These are phyloP conservation scores for Bonia amplexicaulis DNA, from an alignment of 176 grass and related monocot genomes.

Conservation along the genomic window DNA sequence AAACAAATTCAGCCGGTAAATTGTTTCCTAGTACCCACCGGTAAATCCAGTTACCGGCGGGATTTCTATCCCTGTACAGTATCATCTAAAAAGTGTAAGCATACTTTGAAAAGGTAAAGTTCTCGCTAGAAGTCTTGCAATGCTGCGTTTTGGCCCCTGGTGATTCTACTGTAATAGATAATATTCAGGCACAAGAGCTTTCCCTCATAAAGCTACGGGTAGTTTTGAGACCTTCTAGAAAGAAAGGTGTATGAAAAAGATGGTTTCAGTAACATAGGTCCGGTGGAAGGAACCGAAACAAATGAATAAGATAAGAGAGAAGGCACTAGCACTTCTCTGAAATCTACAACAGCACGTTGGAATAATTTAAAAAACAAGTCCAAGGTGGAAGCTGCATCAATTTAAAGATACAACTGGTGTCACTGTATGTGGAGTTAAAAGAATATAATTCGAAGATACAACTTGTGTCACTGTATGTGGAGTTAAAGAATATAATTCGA, in stretches of 20 bases:
- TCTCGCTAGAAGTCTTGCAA: not conserved
- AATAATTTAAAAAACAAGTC: conserved; percentile 13
- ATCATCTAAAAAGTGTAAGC: not conserved
- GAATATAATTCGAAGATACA: not conserved
- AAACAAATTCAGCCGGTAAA: too few species aligned
- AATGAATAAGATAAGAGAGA: not conserved
- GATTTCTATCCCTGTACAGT: too few species aligned
- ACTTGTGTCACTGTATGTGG: not conserved
- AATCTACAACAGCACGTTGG: not conserved
- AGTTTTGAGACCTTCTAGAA: not conserved
- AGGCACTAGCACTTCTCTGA: not conserved
- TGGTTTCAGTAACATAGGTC: not conserved
- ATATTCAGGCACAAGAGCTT: not conserved
- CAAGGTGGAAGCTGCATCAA: not conserved
- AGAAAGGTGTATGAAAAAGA: not conserved
- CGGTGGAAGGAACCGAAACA: not conserved
- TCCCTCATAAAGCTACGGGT: not conserved
- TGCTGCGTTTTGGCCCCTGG: not conserved
- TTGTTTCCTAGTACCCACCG: too few species aligned
- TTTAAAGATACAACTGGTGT: not conserved
- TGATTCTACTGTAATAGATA: not conserved
- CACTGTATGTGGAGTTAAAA: not conserved
- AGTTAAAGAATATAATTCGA: not conserved
- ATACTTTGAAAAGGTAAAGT: not conserved
- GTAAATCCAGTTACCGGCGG: too few species aligned